Percentiles rank a stretch among this genome's conserved stretches.
Conservation (phyloP, 495 filamentous ascomycete species). For the Cairneyella variabilis region DNA sequence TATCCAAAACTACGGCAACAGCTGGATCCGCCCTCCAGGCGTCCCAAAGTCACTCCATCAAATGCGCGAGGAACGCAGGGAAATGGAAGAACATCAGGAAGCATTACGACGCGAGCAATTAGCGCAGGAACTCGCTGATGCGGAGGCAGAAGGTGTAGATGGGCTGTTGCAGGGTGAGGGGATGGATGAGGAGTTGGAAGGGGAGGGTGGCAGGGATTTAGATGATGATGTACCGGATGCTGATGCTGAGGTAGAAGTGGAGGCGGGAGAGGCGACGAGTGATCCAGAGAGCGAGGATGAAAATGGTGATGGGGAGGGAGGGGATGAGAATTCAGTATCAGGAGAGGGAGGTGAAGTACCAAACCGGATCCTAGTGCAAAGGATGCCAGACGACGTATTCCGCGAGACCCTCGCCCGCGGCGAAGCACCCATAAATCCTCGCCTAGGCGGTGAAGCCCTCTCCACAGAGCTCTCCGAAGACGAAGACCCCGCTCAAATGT, state of each 20-base stretch:
- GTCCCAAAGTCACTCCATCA: constrained; percentile 72
- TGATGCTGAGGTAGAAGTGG: constrained; percentile 42
- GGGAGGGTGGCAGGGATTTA: constrained; percentile 42
- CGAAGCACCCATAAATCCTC: constrained; percentile 28
- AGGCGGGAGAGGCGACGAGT: constrained; percentile 38
- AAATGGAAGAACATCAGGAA: constrained; percentile 74
- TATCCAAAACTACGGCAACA: constrained; percentile 68
- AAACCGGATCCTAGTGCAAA: constrained; percentile 34
- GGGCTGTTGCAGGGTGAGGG: constrained; percentile 63
- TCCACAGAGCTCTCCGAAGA: constrained; percentile 21
- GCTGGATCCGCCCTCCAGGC: constrained; percentile 77
- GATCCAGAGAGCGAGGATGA: constrained; percentile 40
- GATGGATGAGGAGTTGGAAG: constrained; percentile 41
- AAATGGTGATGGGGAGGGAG: too few relatives aligned
- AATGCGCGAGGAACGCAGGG: constrained; percentile 71
- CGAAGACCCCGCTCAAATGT: constrained; percentile 42
- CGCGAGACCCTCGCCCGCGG: constrained; percentile 48
- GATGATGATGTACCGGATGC: constrained; percentile 68
- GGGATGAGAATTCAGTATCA: too few relatives aligned
- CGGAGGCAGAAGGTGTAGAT: constrained; percentile 36
- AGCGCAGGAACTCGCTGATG: constrained; percentile 58
- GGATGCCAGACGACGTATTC: constrained; percentile 36
- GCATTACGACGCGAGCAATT: constrained; percentile 64
- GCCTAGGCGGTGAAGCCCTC: constrained; percentile 34
- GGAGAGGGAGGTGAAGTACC: too few relatives aligned